These are phyloP conservation scores for Pilobolus umbonatus DNA, from an alignment of 192 early-diverging fungal species.

Conservation along the genomic window DNA sequence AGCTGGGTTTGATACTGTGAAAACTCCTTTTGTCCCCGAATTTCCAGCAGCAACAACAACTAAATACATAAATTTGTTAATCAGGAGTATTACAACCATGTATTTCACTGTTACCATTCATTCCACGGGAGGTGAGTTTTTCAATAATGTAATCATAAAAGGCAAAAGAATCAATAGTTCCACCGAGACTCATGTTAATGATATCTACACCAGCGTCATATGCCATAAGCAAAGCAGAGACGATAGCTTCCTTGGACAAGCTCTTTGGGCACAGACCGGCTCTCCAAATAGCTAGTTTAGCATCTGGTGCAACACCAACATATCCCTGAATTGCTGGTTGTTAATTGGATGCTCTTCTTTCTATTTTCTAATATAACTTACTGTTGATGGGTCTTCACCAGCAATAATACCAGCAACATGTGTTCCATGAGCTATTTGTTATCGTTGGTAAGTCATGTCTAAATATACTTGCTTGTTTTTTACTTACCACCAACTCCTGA, in stretches of 20 bases:
- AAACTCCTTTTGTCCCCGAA: conserved; percentile 54
- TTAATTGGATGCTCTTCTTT: neutral
- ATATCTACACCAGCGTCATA: conserved; percentile 61
- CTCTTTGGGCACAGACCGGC: conserved; percentile 59
- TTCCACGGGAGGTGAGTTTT: too few relatives aligned
- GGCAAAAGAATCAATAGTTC: too few relatives aligned
- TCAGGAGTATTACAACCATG: conserved; percentile 49
- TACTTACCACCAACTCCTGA: neutral
- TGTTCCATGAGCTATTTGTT: conserved; percentile 57
- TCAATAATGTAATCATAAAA: too few relatives aligned
- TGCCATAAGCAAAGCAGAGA: conserved; percentile 69
- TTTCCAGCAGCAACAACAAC: conserved; percentile 63
- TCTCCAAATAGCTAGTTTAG: conserved; percentile 73
- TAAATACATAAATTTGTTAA: conserved; percentile 46
- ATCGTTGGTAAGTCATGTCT: neutral
- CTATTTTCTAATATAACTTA: conserved; percentile 10
- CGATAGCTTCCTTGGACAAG: conserved; percentile 60
- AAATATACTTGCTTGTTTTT: neutral
- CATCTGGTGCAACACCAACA: conserved; percentile 57
- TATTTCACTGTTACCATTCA: conserved; percentile 24
- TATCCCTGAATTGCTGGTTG: conserved; percentile 31
- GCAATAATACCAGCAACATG: conserved; percentile 61
- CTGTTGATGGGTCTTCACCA: conserved; percentile 35
- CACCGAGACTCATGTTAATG: conserved; percentile 81
- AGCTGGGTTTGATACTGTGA: conserved; percentile 47